Conservation (phyloP, 2,329 filamentous ascomycete genomes). For the Xylaria sp. region DNA sequence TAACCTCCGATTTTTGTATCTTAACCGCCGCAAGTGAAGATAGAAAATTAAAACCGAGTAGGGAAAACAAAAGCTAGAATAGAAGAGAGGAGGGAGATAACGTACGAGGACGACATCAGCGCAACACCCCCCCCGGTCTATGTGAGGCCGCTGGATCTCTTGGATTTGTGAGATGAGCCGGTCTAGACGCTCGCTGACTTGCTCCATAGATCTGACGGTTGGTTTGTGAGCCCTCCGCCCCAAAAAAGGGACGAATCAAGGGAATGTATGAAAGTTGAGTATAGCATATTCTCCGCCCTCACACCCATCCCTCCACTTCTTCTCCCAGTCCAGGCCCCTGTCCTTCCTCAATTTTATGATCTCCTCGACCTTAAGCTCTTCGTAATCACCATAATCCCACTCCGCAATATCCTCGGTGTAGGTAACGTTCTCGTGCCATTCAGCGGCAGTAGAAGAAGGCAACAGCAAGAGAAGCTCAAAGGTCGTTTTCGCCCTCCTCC, state of each 20-base stretch:
- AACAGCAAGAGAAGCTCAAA: slow-evolving; percentile 51
- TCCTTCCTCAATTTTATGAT: slow-evolving; percentile 47
- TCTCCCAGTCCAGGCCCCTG: slow-evolving; percentile 55
- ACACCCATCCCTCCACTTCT: slow-evolving; percentile 40
- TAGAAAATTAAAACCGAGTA: neutral
- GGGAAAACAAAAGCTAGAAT: neutral
- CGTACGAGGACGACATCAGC: slow-evolving; percentile 56
- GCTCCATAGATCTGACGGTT: slow-evolving; percentile 48
- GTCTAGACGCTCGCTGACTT: slow-evolving; percentile 56
- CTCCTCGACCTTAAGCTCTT: slow-evolving; percentile 45
- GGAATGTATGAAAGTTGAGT: slow-evolving; percentile 44
- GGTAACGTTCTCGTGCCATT: slow-evolving; percentile 41
- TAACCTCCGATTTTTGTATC: slow-evolving; percentile 21
- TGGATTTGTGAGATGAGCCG: slow-evolving; percentile 54
- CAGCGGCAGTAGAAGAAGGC: slow-evolving; percentile 10
- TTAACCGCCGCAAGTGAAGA: neutral
- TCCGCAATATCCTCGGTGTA: slow-evolving; percentile 52
- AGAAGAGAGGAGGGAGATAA: neutral
- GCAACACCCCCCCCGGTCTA: slow-evolving; percentile 44
- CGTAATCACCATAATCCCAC: slow-evolving; percentile 58
- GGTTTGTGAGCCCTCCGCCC: neutral
- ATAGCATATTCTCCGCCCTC: slow-evolving; percentile 43
- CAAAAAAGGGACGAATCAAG: neutral
- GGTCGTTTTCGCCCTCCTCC: slow-evolving; percentile 55
- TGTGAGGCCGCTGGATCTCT: slow-evolving; percentile 49